These are phyloP conservation scores for Phytophthora agathidicida DNA, from an alignment of 352 stramenopile species.

Conservation along the genomic window DNA sequence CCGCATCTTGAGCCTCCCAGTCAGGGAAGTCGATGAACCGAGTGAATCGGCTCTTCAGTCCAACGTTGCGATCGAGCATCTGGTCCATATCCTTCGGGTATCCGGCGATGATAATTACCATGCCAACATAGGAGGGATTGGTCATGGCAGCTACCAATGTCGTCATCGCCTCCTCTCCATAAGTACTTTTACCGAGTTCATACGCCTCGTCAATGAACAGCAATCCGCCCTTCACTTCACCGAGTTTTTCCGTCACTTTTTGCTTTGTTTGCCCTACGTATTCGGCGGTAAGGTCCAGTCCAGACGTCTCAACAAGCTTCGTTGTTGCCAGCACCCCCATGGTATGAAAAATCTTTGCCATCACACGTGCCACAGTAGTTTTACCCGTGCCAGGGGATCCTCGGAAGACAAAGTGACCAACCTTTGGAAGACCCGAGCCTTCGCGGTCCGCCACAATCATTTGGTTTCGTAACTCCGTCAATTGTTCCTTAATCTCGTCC, in stretches of 20 bases:
- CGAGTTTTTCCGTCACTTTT: constrained; percentile 87
- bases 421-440: constrained; percentile 57
- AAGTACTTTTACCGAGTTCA: constrained; percentile 83
- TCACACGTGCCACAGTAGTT: constrained; percentile 89
- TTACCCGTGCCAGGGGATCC: constrained; percentile 89
- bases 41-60: constrained; percentile 91
- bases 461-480: constrained; percentile 58
- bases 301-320: constrained; percentile 91
- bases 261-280: constrained; percentile 91
- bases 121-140: constrained; percentile 73
- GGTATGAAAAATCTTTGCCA: constrained; percentile 94
- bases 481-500: constrained; percentile 60
- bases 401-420: constrained; percentile 90
- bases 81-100: constrained; percentile 89
- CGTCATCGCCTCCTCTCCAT: constrained; percentile 90
- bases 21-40: constrained; percentile 90
- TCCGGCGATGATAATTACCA: constrained; percentile 92
- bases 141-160: constrained; percentile 92
- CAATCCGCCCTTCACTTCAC: constrained; percentile 90
- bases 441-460: constrained; percentile 74
- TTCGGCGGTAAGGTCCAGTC: constrained; percentile 88
- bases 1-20: constrained; percentile 85
- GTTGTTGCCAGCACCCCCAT: constrained; percentile 92
- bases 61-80: constrained; percentile 90
- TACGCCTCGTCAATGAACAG: constrained; percentile 96